Base-by-base conservation (phyloP, 2,329 filamentous ascomycete species). In the Paecilomyces variotii region DNA sequence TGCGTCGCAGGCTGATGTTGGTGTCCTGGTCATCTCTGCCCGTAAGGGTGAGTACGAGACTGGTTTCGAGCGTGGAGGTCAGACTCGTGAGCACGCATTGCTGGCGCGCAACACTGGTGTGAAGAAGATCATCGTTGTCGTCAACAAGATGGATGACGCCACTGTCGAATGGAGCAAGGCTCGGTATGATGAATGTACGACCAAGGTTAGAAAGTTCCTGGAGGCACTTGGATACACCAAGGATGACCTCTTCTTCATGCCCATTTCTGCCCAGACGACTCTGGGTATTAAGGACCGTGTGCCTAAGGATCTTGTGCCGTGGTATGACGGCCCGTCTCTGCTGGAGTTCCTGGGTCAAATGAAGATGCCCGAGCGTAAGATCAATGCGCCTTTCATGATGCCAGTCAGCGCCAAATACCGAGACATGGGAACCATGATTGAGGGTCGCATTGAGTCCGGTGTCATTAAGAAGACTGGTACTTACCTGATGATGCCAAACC, bases 371-470 rank as follows among this genome's bases (percentile, higher is more conserved):
- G 93, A 99, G 75, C 90, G 94, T 68, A 99, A 97, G 81, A 78
- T 97, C 68, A 96, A 96, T 68, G 94, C 94, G 1, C 93, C 94
- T 9, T 97, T 99, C 82, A 97, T 99, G 94, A 97, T 99, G 92
- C 90, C 94, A 7, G 83, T 99, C 64, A 90, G 89, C 63, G 91
- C 90, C 76, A 99, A 99, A 79, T 99, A 97, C 80, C 86, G 89
- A 68, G 95, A 99, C 73, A 88, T 99, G 83, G 94, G 94, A 68
- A 99, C 94, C 62, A 91, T 99, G 84, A 85, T 97, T 50, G 95
- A 99, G 79, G 94, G 94, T 65, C 96, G 97, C 82, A 89, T 99
- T 64, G 94, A 99, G 76, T 89, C 92, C 19, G 93, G 91, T 73
- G 89, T 97, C 53, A 82, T 96, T 74, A 94, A 94, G 81, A 97